phyloP scores from a whole-genome alignment of 2,329 filamentous ascomycete genomes.

The Neoscytalidium dimidiatum region DNA sequence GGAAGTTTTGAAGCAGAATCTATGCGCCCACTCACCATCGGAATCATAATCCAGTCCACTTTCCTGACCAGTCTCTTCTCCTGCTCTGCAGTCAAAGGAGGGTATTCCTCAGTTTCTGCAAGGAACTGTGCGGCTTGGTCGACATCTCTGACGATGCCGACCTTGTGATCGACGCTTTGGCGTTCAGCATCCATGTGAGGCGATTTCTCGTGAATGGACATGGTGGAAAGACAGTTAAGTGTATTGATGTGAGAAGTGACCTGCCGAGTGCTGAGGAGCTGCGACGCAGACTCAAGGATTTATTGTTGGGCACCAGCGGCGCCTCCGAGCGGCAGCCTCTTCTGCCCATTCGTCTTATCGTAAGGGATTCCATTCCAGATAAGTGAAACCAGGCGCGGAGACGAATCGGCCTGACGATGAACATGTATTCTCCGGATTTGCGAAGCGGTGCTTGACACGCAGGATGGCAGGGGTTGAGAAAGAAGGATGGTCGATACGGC shows the following conservation, averaged over 20 bases:
- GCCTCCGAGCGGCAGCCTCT: neutral
- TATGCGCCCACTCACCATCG: slow-evolving; percentile 3
- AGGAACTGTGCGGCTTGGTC: slow-evolving; percentile 33
- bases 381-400: neutral
- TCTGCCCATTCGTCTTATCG: neutral
- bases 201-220: neutral
- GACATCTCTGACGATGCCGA: slow-evolving; percentile 17
- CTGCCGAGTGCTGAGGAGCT: no score
- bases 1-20: slow-evolving; percentile 52
- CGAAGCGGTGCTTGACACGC: neutral
- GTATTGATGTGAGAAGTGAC: neutral
- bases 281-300: neutral
- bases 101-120: slow-evolving; percentile 23
- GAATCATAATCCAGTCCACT: slow-evolving; percentile 17
- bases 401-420: neutral
- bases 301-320: neutral
- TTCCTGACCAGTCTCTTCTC: slow-evolving; percentile 27
- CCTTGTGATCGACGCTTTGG: neutral
- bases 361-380: neutral
- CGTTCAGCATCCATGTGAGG: neutral
- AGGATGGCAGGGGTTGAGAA: neutral
- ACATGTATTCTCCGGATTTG: neutral
- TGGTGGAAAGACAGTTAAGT: neutral
- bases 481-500: slow-evolving; percentile 10
- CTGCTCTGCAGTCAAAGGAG: slow-evolving; percentile 26